phyloP scores from a whole-genome alignment of 257 asterid species.

The Eucommia ulmoides region DNA sequence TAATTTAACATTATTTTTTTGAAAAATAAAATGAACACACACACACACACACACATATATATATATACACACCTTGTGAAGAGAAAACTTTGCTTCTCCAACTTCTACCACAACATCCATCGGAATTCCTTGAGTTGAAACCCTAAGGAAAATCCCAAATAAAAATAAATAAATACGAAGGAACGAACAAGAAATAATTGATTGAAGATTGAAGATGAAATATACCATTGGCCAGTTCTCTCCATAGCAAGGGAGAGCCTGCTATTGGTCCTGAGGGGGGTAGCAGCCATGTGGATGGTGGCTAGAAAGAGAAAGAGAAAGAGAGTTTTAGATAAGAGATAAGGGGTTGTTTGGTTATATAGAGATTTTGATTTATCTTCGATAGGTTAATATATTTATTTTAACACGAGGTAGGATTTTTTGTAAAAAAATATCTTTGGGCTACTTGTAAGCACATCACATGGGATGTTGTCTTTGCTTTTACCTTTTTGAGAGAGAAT shows the following conservation, averaged over 20 bases:
- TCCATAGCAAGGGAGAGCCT: conserved; percentile 72
- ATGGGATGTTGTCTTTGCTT: too few species aligned
- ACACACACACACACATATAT: too few species aligned
- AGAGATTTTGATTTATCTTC: conserved; percentile 11
- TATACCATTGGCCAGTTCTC: conserved; percentile 90
- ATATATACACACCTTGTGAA: conserved; percentile 92
- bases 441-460: too few species aligned
- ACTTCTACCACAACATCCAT: conserved; percentile 72
- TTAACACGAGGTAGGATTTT: too few species aligned
- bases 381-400: too few species aligned
- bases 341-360: conserved; percentile 17
- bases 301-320: neutral
- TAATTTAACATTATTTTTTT: too few species aligned
- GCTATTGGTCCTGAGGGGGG: conserved; percentile 15
- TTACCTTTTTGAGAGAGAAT: too few species aligned
- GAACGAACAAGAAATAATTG: neutral
- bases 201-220: neutral
- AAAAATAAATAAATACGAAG: neutral
- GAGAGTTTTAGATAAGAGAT: conserved; percentile 10
- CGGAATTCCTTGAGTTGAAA: conserved; percentile 81
- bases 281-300: conserved; percentile 20
- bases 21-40: too few species aligned
- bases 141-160: conserved; percentile 38
- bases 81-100: conserved; percentile 70
- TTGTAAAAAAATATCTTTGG: too few species aligned